Evolutionary conservation across 2,329 filamentous ascomycete species (phyloP).

Genomic region (Stagonosporopsis rhizophila): DNA sequence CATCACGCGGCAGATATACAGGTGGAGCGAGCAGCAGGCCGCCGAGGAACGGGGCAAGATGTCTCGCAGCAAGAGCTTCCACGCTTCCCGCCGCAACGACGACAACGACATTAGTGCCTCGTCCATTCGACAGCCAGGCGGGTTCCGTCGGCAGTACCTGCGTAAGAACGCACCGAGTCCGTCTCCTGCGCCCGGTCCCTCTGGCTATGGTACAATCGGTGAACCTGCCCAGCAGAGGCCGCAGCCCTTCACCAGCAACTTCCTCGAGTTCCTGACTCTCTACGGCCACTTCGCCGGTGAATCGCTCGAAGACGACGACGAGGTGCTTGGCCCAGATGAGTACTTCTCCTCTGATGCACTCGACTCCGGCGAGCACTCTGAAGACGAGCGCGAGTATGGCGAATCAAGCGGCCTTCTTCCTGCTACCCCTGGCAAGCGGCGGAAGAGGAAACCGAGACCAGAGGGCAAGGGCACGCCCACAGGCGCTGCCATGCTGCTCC

Average conservation of each 20-base stretch:
- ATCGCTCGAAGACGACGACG: conserved; percentile 94
- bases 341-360: conserved; percentile 85
- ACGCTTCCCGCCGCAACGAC: conserved; percentile 76
- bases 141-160: conserved; percentile 89
- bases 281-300: conserved; percentile 99
- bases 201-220: conserved; percentile 49
- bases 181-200: conserved; percentile 55
- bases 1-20: conserved; percentile 92
- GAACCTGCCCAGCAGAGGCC: conserved; percentile 33
- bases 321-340: conserved; percentile 83
- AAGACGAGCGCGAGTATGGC: conserved; percentile 74
- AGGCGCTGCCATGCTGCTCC: conserved; percentile 81
- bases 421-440: conserved; percentile 67
- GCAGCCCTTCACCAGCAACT: conserved; percentile 77
- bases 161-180: conserved; percentile 76
- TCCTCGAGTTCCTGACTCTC: conserved; percentile 92
- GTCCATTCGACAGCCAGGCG: conserved; percentile 90
- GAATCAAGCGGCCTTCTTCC: conserved; percentile 82
- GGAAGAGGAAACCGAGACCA: conserved; percentile 78
- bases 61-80: conserved; percentile 88
- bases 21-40: conserved; percentile 91
- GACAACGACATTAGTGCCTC: conserved; percentile 84
- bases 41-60: conserved; percentile 67
- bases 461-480: conserved; percentile 79
- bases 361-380: conserved; percentile 61